phyloP scores from a whole-genome alignment of 139 green algal genomes.

The Zygnema circumcarinatum region DNA sequence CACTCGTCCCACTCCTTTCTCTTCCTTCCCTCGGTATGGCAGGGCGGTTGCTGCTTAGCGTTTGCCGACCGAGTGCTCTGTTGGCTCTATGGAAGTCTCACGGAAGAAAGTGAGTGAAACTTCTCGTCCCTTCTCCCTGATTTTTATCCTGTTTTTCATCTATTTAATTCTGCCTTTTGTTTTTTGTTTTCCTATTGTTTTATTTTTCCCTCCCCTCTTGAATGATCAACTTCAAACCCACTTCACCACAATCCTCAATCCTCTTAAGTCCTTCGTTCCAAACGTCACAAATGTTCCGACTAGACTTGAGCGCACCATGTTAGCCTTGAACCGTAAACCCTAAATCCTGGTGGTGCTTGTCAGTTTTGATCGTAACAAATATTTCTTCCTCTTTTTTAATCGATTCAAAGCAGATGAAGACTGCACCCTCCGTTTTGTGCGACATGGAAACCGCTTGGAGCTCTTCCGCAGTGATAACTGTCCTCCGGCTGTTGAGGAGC shows the following conservation, averaged over 20 bases:
- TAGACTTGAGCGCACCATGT: too few species aligned
- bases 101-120: conserved; percentile 26
- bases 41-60: conserved; percentile 25
- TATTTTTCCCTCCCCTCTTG: too few species aligned
- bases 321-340: too few species aligned
- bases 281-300: too few species aligned
- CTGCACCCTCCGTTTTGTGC: not conserved
- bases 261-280: too few species aligned
- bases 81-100: conserved; percentile 47
- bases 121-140: conserved; percentile 3
- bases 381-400: not conserved
- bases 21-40: not conserved
- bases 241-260: too few species aligned
- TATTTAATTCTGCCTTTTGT: not conserved
- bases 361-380: too few species aligned
- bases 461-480: not conserved
- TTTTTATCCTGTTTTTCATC: not conserved
- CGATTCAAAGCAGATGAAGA: not conserved
- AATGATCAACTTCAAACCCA: too few species aligned
- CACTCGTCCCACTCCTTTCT: conserved; percentile 2
- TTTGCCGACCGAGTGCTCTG: conserved; percentile 39
- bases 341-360: too few species aligned
- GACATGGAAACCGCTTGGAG: not conserved
- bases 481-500: not conserved
- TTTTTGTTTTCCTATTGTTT: too few species aligned